Evolutionary conservation across 1,284 basidiomycete genomes (phyloP).

Genomic region (Porogramme epimiltina): DNA sequence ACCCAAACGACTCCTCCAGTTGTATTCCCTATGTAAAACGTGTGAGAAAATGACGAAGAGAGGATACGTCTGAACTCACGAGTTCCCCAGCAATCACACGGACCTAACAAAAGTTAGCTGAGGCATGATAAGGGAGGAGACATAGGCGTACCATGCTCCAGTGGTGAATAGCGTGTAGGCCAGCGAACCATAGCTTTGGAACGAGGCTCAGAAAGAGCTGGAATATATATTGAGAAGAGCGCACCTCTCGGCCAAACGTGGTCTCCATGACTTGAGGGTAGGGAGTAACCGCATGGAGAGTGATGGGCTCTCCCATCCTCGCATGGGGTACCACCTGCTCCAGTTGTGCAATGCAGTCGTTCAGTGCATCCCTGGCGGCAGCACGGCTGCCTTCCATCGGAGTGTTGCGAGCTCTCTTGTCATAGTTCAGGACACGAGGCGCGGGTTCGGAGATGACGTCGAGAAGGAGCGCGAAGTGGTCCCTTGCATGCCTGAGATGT

Average conservation of each 20-base stretch:
- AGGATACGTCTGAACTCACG: slow-evolving; percentile 42
- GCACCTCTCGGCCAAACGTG: slow-evolving; percentile 81
- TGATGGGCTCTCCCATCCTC: slow-evolving; percentile 56
- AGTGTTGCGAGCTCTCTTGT: slow-evolving; percentile 71
- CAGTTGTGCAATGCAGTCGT: slow-evolving; percentile 58
- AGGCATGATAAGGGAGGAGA: background rate
- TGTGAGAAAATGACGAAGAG: slow-evolving; percentile 14
- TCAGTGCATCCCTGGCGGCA: slow-evolving; percentile 59
- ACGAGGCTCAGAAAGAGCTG: background rate
- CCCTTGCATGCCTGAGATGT: slow-evolving; percentile 79
- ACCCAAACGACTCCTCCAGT: slow-evolving; percentile 74
- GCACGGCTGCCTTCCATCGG: slow-evolving; percentile 75
- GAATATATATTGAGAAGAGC: slow-evolving; percentile 15
- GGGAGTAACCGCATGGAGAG: slow-evolving; percentile 78
- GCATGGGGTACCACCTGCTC: slow-evolving; percentile 51
- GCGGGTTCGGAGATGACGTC: slow-evolving; percentile 51
- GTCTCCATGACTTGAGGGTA: slow-evolving; percentile 71
- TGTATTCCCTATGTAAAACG: slow-evolving; percentile 52
- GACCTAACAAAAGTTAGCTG: slow-evolving; percentile 44
- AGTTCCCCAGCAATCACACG: slow-evolving; percentile 81
- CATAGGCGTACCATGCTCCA: slow-evolving; percentile 74
- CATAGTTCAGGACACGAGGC: slow-evolving; percentile 70
- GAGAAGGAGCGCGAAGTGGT: slow-evolving; percentile 73
- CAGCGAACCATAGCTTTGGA: slow-evolving; percentile 81
- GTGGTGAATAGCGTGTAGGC: slow-evolving; percentile 81